A percentile compares a stretch with the other conserved stretches of the same genome.
These are phyloP conservation scores for Cucurbita maxima DNA, from an alignment of 306 rosid genomes.

Conservation along the genomic window DNA sequence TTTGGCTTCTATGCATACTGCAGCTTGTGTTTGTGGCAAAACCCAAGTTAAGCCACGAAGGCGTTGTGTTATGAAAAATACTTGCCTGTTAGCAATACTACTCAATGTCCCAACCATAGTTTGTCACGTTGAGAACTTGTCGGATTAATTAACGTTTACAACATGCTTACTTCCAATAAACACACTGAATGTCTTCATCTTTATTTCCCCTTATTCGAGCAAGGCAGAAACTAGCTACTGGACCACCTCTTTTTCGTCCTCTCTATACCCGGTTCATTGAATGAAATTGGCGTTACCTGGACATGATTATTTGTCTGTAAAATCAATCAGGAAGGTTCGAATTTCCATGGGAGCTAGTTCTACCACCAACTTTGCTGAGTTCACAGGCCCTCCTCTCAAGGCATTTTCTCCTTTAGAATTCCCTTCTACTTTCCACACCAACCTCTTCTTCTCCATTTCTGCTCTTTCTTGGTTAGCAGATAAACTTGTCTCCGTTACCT, in stretches of 20 bases:
- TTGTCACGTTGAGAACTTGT: no score
- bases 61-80: no score
- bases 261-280: not conserved
- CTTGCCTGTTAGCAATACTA: no score
- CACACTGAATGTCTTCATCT: not conserved
- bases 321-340: constrained; percentile 32
- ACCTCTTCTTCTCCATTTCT: constrained; percentile 57
- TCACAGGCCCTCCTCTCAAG: constrained; percentile 59
- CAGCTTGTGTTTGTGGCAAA: no score
- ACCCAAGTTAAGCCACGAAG: no score
- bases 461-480: constrained; percentile 78
- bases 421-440: constrained; percentile 60
- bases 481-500: constrained; percentile 61
- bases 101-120: no score
- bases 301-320: not conserved
- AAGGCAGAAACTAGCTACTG: not conserved
- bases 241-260: not conserved
- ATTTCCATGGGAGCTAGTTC: constrained; percentile 83
- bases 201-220: not conserved
- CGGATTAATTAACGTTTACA: not conserved
- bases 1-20: no score
- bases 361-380: constrained; percentile 47
- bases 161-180: not conserved
- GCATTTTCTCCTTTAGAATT: constrained; percentile 32
- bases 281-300: not conserved